phyloP scores from a whole-genome alignment of 1,284 basidiomycete species.

The Salmacisia buchloeana region DNA sequence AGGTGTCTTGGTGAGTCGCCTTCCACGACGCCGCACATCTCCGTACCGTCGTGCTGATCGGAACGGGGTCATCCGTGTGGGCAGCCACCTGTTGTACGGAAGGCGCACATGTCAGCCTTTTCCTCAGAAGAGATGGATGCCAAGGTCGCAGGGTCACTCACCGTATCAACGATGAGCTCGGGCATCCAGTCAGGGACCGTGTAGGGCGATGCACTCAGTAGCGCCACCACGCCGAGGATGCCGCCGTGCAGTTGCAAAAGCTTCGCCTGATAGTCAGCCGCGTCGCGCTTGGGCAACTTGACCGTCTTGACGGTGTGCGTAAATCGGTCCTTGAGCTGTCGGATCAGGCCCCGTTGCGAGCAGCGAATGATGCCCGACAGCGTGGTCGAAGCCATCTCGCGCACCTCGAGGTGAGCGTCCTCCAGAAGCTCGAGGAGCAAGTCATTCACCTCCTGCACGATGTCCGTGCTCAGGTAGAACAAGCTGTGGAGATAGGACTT shows the following conservation, averaged over 20 bases:
- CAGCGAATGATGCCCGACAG: conserved; percentile 85
- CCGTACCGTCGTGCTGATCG: conserved; percentile 83
- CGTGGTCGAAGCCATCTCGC: conserved; percentile 54
- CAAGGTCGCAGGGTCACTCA: neutral
- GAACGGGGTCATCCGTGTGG: conserved; percentile 83
- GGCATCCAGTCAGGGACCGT: conserved; percentile 80
- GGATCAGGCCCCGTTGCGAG: conserved; percentile 81
- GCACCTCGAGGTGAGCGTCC: conserved; percentile 45
- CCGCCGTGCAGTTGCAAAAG: conserved; percentile 77
- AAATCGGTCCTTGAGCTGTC: conserved; percentile 58
- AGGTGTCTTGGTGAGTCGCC: conserved; percentile 66
- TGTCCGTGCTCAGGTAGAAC: conserved; percentile 32
- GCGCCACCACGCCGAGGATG: conserved; percentile 75
- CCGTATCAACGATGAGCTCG: conserved; percentile 59
- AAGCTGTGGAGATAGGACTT: conserved; percentile 47
- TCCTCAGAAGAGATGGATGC: too few relatives aligned
- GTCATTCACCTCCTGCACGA: conserved; percentile 32
- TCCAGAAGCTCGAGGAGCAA: conserved; percentile 36
- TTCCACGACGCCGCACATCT: conserved; percentile 83
- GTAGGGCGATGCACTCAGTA: conserved; percentile 76
- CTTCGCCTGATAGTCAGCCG: conserved; percentile 67
- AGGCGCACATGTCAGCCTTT: too few relatives aligned
- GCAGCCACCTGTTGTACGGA: conserved; percentile 61
- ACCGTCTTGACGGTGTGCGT: conserved; percentile 50
- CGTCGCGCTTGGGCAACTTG: conserved; percentile 54